Evolutionary conservation across 2,329 filamentous ascomycete species (phyloP).

Genomic region (Epichloe coenophiala): DNA sequence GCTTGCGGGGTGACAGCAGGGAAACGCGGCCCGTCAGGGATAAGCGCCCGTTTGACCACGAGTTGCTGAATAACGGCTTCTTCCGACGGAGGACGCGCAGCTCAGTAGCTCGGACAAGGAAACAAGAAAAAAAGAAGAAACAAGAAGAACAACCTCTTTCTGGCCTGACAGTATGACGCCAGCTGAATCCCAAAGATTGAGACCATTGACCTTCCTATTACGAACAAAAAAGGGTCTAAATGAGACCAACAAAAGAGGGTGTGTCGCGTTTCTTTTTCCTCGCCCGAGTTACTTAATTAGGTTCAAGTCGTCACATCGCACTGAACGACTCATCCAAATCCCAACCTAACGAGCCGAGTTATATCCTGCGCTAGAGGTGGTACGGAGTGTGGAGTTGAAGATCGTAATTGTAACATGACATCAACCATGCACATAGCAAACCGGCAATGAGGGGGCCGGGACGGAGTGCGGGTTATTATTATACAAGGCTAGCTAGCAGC

Average conservation of each 20-base stretch:
- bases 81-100: neutral
- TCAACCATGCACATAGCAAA: too few relatives aligned
- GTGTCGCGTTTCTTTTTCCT: neutral
- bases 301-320: neutral
- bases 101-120: too few relatives aligned
- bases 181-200: neutral
- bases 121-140: too few relatives aligned
- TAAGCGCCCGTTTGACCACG: neutral
- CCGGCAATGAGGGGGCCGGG: too few relatives aligned
- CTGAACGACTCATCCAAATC: neutral
- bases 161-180: neutral
- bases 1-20: neutral
- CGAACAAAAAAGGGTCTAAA: neutral
- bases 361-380: neutral
- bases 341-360: neutral
- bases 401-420: too few relatives aligned
- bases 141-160: neutral
- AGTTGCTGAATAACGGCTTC: neutral
- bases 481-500: too few relatives aligned
- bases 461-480: too few relatives aligned
- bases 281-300: neutral
- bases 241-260: neutral
- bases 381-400: too few relatives aligned
- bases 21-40: neutral
- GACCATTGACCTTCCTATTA: neutral